A percentile compares a stretch with the other conserved stretches of the same genome.
These are phyloP conservation scores for Nannizzia gypsea DNA, from an alignment of 2,329 filamentous ascomycete species.

Conservation along the genomic window DNA sequence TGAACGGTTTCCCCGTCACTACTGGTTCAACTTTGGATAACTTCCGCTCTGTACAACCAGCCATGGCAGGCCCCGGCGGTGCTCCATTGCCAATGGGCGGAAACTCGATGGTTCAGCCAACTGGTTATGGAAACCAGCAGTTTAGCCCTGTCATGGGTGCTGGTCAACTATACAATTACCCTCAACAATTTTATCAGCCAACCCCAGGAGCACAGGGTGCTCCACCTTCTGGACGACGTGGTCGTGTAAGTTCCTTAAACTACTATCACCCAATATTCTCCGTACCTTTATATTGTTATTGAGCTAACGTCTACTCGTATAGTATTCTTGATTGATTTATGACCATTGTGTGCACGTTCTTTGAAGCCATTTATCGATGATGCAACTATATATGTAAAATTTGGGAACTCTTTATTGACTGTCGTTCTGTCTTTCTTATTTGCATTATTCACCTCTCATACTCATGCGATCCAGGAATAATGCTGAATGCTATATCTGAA, in stretches of 20 bases:
- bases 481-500: not conserved
- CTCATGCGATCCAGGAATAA: not conserved
- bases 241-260: slow-evolving; percentile 36
- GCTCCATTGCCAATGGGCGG: slow-evolving; percentile 27
- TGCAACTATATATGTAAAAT: slow-evolving; percentile 5
- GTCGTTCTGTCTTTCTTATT: not conserved
- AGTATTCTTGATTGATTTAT: slow-evolving; percentile 5
- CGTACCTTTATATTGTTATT: not conserved
- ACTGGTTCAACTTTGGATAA: slow-evolving; percentile 26
- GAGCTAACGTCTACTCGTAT: not conserved
- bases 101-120: slow-evolving; percentile 39
- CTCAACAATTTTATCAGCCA: slow-evolving; percentile 39
- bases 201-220: slow-evolving; percentile 34
- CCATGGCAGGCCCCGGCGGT: slow-evolving; percentile 26
- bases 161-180: slow-evolving; percentile 42
- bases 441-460: not conserved
- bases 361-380: slow-evolving; percentile 2
- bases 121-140: slow-evolving; percentile 33
- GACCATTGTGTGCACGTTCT: not conserved
- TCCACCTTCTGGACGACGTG: slow-evolving; percentile 40
- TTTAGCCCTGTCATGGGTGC: slow-evolving; percentile 36
- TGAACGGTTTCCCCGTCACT: slow-evolving; percentile 31
- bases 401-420: not conserved
- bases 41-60: slow-evolving; percentile 31
- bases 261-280: not conserved